Conservation (phyloP, 2,329 filamentous ascomycete genomes). For the Ustilaginoidea virens region DNA sequence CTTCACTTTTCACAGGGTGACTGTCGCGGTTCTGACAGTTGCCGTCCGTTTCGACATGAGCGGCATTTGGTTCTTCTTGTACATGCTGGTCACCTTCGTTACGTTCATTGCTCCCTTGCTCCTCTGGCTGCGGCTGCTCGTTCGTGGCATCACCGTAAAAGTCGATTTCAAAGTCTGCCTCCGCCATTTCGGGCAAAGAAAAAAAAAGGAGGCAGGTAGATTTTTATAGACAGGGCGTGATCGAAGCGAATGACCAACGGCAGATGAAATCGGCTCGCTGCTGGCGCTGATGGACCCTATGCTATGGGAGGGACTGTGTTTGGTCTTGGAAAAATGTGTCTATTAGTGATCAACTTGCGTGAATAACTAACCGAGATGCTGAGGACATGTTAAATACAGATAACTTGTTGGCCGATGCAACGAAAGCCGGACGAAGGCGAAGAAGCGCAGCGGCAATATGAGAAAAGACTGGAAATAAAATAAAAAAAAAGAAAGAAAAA, state of each 20-base stretch:
- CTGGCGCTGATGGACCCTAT: slow-evolving; percentile 1
- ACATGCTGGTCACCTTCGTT: slow-evolving; percentile 22
- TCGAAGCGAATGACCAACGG: no score
- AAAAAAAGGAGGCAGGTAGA: no score
- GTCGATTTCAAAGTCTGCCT: slow-evolving; percentile 59
- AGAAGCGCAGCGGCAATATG: slow-evolving; percentile 2
- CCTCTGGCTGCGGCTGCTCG: slow-evolving; percentile 23
- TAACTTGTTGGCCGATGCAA: no score
- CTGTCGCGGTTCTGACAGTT: slow-evolving; percentile 11
- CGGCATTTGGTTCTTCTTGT: slow-evolving; percentile 21
- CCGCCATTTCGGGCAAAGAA: slow-evolving; percentile 40
- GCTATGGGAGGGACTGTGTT: not conserved
- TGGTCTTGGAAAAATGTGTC: not conserved
- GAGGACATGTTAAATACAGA: not conserved
- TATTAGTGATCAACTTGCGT: slow-evolving; percentile 1
- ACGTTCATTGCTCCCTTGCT: slow-evolving; percentile 17
- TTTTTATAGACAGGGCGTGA: no score
- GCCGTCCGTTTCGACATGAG: slow-evolving; percentile 19
- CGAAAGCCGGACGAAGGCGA: no score
- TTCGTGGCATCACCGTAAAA: slow-evolving; percentile 48
- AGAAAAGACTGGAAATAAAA: slow-evolving; percentile 3
- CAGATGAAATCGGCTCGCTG: slow-evolving; percentile 1
- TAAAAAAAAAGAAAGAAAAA: slow-evolving; percentile 9
- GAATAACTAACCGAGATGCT: not conserved
- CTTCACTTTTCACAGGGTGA: slow-evolving; percentile 11